These are phyloP conservation scores for Boletus vinaceobasis DNA, from an alignment of 768 basidiomycete genomes.

Conservation along the genomic window DNA sequence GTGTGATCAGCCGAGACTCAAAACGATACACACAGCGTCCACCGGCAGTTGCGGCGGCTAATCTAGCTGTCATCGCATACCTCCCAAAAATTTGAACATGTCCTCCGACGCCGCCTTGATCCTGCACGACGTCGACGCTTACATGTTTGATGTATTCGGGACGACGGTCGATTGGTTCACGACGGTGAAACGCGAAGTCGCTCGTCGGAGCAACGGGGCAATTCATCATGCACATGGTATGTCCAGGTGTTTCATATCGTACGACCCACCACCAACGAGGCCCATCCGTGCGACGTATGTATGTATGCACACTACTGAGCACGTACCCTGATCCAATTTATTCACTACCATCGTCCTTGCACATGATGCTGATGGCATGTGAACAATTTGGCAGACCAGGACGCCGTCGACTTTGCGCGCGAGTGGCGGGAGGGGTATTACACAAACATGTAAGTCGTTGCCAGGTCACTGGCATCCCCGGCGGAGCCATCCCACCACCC, in stretches of 20 bases:
- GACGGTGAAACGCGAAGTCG: conserved; percentile 19
- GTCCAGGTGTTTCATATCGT: neutral
- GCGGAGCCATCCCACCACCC: neutral
- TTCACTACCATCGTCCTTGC: neutral
- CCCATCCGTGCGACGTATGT: neutral
- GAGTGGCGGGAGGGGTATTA: conserved; percentile 57
- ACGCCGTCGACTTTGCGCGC: conserved; percentile 41
- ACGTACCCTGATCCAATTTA: neutral
- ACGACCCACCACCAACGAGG: neutral
- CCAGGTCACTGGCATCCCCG: neutral
- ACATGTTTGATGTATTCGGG: conserved; percentile 50
- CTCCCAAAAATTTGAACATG: neutral
- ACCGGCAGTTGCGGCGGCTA: neutral
- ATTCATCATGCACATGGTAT: conserved; percentile 16
- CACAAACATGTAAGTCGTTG: conserved; percentile 15
- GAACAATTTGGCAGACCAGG: conserved; percentile 12
- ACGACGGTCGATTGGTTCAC: conserved; percentile 46
- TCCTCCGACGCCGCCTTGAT: neutral
- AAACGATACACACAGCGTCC: no score
- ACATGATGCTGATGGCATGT: neutral
- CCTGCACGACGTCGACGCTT: conserved; percentile 35
- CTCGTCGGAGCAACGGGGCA: conserved; percentile 9
- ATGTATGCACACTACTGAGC: neutral
- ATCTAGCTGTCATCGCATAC: neutral
- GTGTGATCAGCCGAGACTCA: no score